phyloP scores from a whole-genome alignment of 2,329 filamentous ascomycete genomes.

The Exophiala sp. region DNA sequence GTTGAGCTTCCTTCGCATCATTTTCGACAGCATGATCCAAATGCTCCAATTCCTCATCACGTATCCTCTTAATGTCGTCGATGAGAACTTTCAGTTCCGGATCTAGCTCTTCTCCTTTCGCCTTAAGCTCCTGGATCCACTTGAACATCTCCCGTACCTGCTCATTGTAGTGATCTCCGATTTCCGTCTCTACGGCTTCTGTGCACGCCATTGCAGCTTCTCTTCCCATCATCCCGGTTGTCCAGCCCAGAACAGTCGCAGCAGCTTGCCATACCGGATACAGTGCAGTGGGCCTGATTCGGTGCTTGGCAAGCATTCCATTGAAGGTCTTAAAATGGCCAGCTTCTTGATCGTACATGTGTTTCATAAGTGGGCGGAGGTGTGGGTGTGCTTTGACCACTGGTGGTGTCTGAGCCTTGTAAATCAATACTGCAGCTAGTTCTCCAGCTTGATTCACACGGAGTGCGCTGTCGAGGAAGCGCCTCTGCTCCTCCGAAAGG shows the following conservation, averaged over 20 bases:
- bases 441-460: constrained; percentile 98
- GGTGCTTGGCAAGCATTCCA: constrained; percentile 73
- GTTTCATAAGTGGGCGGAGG: constrained; percentile 83
- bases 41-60: constrained; percentile 96
- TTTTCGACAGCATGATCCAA: constrained; percentile 92
- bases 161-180: constrained; percentile 90
- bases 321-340: constrained; percentile 87
- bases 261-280: constrained; percentile 85
- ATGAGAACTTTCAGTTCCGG: constrained; percentile 72
- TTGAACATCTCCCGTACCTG: constrained; percentile 79
- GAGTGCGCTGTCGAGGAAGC: constrained; percentile 74
- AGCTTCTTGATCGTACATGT: constrained; percentile 98
- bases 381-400: constrained; percentile 77
- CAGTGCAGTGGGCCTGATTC: constrained; percentile 86
- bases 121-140: constrained; percentile 74
- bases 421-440: constrained; percentile 93
- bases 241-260: constrained; percentile 80
- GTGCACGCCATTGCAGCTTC: constrained; percentile 99
- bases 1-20: constrained; percentile 83
- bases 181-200: constrained; percentile 97
- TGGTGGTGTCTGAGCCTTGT: constrained; percentile 81
- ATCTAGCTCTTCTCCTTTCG: constrained; percentile 73
- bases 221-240: constrained; percentile 79
- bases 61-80: constrained; percentile 71
- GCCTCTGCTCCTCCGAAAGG: constrained; percentile 65